phyloP scores from a whole-genome alignment of 2,329 filamentous ascomycete species.

The Bipolaris bicolor region DNA sequence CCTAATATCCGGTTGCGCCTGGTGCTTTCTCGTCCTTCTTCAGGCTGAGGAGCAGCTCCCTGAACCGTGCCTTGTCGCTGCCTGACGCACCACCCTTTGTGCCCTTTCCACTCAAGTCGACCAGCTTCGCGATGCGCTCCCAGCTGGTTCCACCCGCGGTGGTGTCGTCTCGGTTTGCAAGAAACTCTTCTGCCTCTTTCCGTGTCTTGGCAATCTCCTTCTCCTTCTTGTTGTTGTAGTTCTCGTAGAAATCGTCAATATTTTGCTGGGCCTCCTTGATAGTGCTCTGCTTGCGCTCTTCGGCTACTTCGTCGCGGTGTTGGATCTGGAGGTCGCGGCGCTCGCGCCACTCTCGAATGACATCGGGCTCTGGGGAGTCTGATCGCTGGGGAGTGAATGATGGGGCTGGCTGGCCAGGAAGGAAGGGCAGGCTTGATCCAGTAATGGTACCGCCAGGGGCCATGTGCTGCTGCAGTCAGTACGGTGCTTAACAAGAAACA shows the following conservation, averaged over 20 bases:
- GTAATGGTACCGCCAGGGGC: conserved; percentile 82
- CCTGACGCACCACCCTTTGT: conserved; percentile 83
- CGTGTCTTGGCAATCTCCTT: conserved; percentile 88
- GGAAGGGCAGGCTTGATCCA: conserved; percentile 66
- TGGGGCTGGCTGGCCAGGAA: conserved; percentile 44
- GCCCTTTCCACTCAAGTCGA: conserved; percentile 96
- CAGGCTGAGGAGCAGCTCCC: conserved; percentile 84
- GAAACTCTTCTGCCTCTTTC: conserved; percentile 91
- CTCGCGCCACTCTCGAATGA: conserved; percentile 89
- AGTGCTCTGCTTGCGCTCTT: conserved; percentile 81
- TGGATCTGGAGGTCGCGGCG: conserved; percentile 81
- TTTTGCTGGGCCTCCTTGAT: conserved; percentile 88
- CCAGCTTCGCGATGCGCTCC: conserved; percentile 96
- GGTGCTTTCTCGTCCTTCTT: conserved; percentile 92
- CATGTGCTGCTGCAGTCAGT: conserved; percentile 62
- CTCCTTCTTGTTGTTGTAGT: conserved; percentile 98
- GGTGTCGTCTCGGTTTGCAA: conserved; percentile 87
- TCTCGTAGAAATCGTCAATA: conserved; percentile 99
- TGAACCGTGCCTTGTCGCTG: conserved; percentile 94
- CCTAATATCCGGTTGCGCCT: conserved; percentile 58
- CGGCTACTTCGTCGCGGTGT: conserved; percentile 84
- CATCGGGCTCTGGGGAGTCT: conserved; percentile 84
- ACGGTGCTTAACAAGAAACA: background rate
- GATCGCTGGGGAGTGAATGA: conserved; percentile 58
- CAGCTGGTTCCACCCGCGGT: conserved; percentile 95